These are phyloP conservation scores for Erodium trifolium DNA, from an alignment of 441 rosid species.

Conservation along the genomic window DNA sequence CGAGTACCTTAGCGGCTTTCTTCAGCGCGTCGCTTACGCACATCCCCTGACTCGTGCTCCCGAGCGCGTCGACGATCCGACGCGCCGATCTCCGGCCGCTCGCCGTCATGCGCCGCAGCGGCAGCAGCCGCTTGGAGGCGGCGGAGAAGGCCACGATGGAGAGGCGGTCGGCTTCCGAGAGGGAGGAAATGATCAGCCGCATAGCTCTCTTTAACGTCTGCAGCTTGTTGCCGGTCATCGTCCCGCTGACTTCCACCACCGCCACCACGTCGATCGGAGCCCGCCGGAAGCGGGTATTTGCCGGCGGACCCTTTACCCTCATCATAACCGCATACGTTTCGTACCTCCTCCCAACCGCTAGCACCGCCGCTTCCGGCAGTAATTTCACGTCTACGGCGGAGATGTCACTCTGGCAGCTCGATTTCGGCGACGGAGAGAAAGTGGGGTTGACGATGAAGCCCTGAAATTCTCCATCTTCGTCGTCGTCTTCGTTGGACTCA, in stretches of 20 bases:
- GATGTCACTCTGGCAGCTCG: neutral
- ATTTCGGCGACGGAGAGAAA: conserved; percentile 1
- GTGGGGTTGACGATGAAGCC: conserved; percentile 39
- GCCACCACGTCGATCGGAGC: conserved; percentile 69
- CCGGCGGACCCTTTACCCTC: conserved; percentile 54
- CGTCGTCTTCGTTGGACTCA: conserved; percentile 45
- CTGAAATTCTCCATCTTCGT: conserved; percentile 44
- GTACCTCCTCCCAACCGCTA: conserved; percentile 41
- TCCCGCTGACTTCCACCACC: conserved; percentile 58
- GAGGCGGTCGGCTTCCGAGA: conserved; percentile 63
- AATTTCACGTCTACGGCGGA: conserved; percentile 34
- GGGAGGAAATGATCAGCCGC: conserved; percentile 47
- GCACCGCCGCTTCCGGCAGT: conserved; percentile 58
- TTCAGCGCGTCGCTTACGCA: conserved; percentile 62
- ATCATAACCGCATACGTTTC: conserved; percentile 50
- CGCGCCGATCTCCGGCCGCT: conserved; percentile 59
- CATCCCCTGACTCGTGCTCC: conserved; percentile 41
- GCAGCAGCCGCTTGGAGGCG: conserved; percentile 56
- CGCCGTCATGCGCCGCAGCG: conserved; percentile 57
- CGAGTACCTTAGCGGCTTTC: conserved; percentile 78
- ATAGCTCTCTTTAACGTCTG: conserved; percentile 57
- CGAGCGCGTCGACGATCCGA: conserved; percentile 54
- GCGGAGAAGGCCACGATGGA: conserved; percentile 70
- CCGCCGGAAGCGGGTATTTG: conserved; percentile 28
- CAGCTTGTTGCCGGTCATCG: conserved; percentile 33